phyloP scores from a whole-genome alignment of 1,284 basidiomycete genomes.

The Singerocomus inundabilis region DNA sequence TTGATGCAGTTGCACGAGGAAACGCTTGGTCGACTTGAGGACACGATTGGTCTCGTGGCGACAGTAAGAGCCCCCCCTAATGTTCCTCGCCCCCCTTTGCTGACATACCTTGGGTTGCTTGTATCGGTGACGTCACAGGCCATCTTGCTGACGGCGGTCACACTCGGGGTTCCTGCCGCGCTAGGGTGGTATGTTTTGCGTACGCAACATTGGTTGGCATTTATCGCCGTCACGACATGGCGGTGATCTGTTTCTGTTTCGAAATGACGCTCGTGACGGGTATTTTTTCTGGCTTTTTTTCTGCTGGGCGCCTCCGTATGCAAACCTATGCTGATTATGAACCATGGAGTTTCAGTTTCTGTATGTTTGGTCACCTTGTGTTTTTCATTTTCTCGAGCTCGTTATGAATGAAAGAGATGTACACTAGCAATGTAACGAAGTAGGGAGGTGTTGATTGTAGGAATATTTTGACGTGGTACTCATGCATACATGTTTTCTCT shows the following conservation, averaged over 20 bases:
- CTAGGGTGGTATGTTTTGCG: constrained; percentile 22
- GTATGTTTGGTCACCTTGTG: constrained; percentile 6
- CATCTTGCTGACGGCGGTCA: constrained; percentile 21
- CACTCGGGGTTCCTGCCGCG: constrained; percentile 17
- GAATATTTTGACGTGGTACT: neutral
- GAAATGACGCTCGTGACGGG: neutral
- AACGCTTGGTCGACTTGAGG: constrained; percentile 24
- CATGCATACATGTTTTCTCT: no score
- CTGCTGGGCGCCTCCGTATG: neutral
- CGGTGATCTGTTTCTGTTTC: neutral
- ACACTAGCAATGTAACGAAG: neutral
- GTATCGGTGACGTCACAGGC: neutral
- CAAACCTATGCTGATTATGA: constrained; percentile 5
- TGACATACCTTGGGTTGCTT: neutral
- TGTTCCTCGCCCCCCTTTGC: no score
- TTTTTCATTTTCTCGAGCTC: neutral
- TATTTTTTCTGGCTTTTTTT: neutral
- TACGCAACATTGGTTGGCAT: constrained; percentile 15
- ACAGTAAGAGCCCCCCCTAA: constrained; percentile 11
- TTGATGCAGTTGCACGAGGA: constrained; percentile 20
- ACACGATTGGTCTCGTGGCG: constrained; percentile 22
- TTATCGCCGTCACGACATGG: constrained; percentile 6
- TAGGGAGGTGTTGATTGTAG: neutral
- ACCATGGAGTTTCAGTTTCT: neutral
- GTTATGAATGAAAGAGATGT: neutral